phyloP scores from a whole-genome alignment of 768 basidiomycete species.

The Harrya chromipes region DNA sequence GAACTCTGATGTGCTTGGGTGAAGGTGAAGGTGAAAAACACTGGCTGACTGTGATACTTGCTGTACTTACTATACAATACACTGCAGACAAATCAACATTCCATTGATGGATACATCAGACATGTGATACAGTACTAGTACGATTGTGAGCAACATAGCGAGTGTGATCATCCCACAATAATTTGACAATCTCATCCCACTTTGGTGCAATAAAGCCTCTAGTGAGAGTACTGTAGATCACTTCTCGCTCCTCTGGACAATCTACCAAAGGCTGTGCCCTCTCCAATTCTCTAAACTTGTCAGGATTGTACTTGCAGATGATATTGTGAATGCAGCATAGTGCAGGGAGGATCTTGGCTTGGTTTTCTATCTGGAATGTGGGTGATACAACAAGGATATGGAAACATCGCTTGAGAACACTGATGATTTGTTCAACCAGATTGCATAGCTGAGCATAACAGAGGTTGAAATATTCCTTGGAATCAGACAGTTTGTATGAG shows the following conservation, averaged over 20 bases:
- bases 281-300: background rate
- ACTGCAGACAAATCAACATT: too few relatives aligned
- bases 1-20: too few relatives aligned
- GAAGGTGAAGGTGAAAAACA: too few relatives aligned
- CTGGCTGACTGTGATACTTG: too few relatives aligned
- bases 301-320: background rate
- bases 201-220: background rate
- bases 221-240: background rate
- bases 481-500: background rate
- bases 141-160: background rate
- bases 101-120: too few relatives aligned
- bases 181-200: background rate
- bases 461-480: background rate
- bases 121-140: too few relatives aligned
- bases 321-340: background rate
- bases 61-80: too few relatives aligned
- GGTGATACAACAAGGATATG: background rate
- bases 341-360: too few relatives aligned
- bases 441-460: too few relatives aligned
- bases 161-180: background rate
- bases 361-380: background rate
- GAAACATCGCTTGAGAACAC: background rate
- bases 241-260: background rate
- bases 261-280: background rate
- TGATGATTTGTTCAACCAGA: background rate